Evolutionary conservation across 768 basidiomycete species (phyloP).

Genomic region (Serendipita indica): DNA sequence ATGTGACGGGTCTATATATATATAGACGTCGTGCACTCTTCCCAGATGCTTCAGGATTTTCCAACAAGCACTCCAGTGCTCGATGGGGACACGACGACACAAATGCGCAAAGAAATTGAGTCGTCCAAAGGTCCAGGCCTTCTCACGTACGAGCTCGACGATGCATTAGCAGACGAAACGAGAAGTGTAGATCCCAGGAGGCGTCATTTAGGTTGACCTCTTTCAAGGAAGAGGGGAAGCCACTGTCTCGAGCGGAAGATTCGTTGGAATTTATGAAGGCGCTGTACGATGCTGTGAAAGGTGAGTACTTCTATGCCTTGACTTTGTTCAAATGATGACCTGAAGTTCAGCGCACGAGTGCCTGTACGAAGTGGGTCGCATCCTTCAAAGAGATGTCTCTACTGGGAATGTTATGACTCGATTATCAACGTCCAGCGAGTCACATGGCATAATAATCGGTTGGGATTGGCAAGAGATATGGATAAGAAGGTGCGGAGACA

Average conservation of each 20-base stretch:
- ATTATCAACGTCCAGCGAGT: not conserved
- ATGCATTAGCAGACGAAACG: no score
- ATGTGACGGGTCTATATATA: no score
- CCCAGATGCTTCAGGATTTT: no score
- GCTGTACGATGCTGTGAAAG: not conserved
- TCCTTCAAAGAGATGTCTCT: not conserved
- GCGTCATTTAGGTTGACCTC: no score
- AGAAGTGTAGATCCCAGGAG: no score
- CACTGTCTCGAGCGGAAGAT: not conserved
- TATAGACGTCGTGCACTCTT: no score
- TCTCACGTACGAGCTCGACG: no score
- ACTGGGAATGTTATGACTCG: not conserved
- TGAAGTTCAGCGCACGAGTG: not conserved
- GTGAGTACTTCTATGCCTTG: not conserved
- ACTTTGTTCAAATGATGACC: not conserved
- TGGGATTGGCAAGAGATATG: not conserved
- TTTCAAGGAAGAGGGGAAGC: not conserved
- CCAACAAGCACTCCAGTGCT: no score
- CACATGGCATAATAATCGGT: not conserved
- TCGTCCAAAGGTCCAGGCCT: no score
- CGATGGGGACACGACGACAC: no score
- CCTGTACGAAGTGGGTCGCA: not conserved
- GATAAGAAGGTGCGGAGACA: no score
- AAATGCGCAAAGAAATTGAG: no score
- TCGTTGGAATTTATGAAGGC: not conserved